phyloP scores from a whole-genome alignment of 2,329 filamentous ascomycete species.

The Monilinia fructigena region DNA sequence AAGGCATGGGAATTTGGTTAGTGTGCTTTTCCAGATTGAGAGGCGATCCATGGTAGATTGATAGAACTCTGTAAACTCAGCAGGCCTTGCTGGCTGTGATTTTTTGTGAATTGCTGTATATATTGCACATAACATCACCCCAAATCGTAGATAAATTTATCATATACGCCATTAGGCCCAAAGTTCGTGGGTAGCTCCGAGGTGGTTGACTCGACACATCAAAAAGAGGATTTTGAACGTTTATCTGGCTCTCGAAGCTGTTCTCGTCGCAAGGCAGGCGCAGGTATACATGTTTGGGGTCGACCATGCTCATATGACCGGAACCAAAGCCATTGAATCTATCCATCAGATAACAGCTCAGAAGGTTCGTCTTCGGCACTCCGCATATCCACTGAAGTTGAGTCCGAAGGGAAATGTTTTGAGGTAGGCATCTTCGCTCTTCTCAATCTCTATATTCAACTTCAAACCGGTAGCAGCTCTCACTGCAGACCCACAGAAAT shows the following conservation, averaged over 20 bases:
- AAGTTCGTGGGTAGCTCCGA: conserved; percentile 42
- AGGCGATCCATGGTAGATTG: conserved; percentile 52
- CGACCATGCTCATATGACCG: conserved; percentile 54
- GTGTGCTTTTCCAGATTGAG: conserved; percentile 55
- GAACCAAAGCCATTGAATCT: conserved; percentile 61
- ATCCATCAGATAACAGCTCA: conserved; percentile 70
- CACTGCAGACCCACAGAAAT: conserved; percentile 62
- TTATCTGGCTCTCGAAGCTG: conserved; percentile 60
- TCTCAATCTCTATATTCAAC: conserved; percentile 61
- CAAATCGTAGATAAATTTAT: conserved; percentile 64
- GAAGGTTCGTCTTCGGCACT: conserved; percentile 68
- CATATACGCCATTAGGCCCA: conserved; percentile 53
- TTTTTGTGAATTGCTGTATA: conserved; percentile 49
- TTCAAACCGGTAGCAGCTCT: conserved; percentile 58
- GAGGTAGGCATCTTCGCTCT: conserved; percentile 44
- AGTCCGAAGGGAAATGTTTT: conserved; percentile 56
- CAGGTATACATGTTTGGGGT: conserved; percentile 64
- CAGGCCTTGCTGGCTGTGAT: conserved; percentile 35
- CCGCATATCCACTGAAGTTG: conserved; percentile 56
- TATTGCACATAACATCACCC: conserved; percentile 61
- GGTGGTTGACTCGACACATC: conserved; percentile 49
- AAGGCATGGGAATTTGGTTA: conserved; percentile 57
- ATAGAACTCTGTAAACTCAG: conserved; percentile 49
- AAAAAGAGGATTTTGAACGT: conserved; percentile 59
- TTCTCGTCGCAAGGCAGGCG: conserved; percentile 62